A percentile compares a stretch with the other conserved stretches of the same genome.
Evolutionary conservation across 192 early-diverging fungal species (phyloP).

Genomic region (Spizellomyces sp.): DNA sequence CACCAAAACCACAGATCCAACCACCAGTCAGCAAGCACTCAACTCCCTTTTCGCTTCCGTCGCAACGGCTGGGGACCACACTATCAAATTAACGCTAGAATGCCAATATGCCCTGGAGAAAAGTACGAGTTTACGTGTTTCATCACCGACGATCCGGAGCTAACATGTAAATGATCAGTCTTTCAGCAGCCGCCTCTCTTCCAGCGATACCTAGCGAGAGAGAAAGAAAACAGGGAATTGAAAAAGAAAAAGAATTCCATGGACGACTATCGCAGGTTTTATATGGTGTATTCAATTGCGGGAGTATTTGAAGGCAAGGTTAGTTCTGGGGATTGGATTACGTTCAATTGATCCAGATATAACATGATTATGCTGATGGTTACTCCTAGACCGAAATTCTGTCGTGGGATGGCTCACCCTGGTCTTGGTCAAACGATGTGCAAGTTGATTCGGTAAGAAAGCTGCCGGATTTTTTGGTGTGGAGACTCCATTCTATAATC

Average conservation of each 20-base stretch:
- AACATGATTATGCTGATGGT: neutral
- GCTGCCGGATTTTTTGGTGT: neutral
- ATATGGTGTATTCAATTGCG: constrained; percentile 32
- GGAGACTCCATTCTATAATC: neutral
- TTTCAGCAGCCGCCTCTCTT: neutral
- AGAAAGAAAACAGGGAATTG: neutral
- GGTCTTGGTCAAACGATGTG: constrained; percentile 34
- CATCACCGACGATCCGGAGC: neutral
- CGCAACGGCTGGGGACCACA: constrained; percentile 18
- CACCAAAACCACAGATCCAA: too few relatives aligned
- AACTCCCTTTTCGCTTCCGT: neutral
- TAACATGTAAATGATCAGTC: neutral
- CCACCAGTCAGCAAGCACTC: too few relatives aligned
- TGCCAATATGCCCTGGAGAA: constrained; percentile 25
- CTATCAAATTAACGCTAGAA: constrained; percentile 28
- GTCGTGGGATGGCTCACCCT: constrained; percentile 11
- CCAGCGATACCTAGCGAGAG: neutral
- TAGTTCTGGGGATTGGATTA: neutral
- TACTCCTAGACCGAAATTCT: constrained; percentile 32
- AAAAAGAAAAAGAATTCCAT: constrained; percentile 13
- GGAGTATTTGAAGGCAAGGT: constrained; percentile 36
- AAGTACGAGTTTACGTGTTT: neutral
- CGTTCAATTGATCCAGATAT: neutral
- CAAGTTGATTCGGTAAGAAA: constrained; percentile 28
- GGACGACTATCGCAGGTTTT: constrained; percentile 36